phyloP scores from a whole-genome alignment of 148 eudicot genomes.

The Pharnaceum exiguum region DNA sequence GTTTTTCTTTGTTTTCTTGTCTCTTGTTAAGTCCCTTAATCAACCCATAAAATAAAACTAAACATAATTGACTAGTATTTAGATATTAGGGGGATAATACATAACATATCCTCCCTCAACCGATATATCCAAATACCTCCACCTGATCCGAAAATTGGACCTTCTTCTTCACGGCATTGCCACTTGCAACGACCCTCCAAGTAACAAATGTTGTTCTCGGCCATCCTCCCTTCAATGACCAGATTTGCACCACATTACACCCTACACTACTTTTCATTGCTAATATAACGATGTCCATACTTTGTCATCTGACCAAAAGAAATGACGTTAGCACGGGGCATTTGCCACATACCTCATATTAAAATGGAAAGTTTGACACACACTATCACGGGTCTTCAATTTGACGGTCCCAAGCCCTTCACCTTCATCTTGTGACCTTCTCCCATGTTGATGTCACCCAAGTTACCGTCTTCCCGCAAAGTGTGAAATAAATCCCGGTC shows the following conservation, averaged over 20 bases:
- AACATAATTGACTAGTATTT: too few relatives aligned
- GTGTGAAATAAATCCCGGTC: conserved; percentile 2
- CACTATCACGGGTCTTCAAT: too few relatives aligned
- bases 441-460: conserved; percentile 1
- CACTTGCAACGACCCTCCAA: neutral
- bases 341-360: neutral
- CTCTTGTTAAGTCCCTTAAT: too few relatives aligned
- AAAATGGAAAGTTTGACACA: neutral
- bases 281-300: neutral
- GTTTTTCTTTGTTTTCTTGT: too few relatives aligned
- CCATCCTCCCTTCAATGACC: neutral
- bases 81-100: too few relatives aligned
- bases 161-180: neutral
- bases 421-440: neutral
- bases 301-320: neutral
- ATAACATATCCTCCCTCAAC: neutral
- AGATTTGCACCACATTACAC: neutral
- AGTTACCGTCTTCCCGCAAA: neutral
- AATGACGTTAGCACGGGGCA: neutral
- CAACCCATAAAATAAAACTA: too few relatives aligned
- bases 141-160: neutral
- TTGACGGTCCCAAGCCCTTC: neutral
- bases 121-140: neutral
- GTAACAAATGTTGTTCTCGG: neutral
- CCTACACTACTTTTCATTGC: neutral